Evolutionary conservation across 345 rosid species (phyloP).

Genomic region (Murraya paniculata): DNA sequence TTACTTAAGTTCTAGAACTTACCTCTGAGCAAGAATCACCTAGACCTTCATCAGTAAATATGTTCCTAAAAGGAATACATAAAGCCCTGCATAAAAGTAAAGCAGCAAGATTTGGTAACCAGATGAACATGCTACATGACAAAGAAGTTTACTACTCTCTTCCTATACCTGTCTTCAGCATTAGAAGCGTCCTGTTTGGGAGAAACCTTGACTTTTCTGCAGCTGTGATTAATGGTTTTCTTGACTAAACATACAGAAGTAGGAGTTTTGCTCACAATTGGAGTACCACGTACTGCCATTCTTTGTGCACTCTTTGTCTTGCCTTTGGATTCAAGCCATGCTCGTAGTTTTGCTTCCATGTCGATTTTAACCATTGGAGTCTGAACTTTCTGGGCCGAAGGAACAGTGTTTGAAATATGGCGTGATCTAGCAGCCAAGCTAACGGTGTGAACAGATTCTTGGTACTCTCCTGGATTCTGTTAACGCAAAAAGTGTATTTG

Average conservation of each 20-base stretch:
- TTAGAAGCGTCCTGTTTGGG: constrained; percentile 23
- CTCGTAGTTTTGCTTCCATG: constrained; percentile 80
- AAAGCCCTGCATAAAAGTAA: constrained; percentile 37
- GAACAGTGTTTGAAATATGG: constrained; percentile 55
- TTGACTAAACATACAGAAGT: constrained; percentile 35
- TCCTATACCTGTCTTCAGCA: constrained; percentile 41
- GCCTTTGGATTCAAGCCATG: constrained; percentile 92
- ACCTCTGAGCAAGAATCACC: constrained; percentile 43
- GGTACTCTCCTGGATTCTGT: constrained; percentile 94
- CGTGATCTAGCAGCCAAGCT: constrained; percentile 93
- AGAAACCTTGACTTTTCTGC: constrained; percentile 41
- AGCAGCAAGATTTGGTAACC: neutral
- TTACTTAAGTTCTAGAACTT: constrained; percentile 11
- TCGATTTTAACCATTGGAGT: constrained; percentile 63
- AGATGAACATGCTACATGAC: neutral
- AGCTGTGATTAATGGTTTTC: constrained; percentile 37
- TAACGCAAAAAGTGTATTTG: neutral
- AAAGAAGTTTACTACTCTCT: neutral
- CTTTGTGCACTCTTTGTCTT: constrained; percentile 61
- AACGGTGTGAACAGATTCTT: constrained; percentile 85
- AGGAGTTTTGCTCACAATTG: constrained; percentile 36
- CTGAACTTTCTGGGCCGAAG: constrained; percentile 48
- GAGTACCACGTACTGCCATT: constrained; percentile 40
- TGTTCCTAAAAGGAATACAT: constrained; percentile 38
- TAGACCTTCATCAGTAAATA: constrained; percentile 41